phyloP scores from a whole-genome alignment of 345 rosid genomes.

The Litchi chinensis region DNA sequence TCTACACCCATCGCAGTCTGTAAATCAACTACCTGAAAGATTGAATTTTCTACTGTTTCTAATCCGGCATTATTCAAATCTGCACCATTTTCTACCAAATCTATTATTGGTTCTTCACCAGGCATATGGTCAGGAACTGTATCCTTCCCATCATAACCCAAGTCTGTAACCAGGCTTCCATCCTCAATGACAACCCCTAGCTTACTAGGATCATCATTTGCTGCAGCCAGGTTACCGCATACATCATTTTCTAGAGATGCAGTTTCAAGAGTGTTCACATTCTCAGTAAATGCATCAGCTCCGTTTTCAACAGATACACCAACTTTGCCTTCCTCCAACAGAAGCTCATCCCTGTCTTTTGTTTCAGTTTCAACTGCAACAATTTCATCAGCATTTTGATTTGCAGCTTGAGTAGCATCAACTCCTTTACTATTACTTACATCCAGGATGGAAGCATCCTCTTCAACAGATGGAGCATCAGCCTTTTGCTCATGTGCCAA shows the following conservation, averaged over 20 bases:
- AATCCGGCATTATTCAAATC: slow-evolving; percentile 26
- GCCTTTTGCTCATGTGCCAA: slow-evolving; percentile 19
- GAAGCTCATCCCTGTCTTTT: slow-evolving; percentile 34
- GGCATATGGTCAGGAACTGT: slow-evolving; percentile 19
- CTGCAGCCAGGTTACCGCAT: slow-evolving; percentile 30
- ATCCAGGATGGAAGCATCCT: slow-evolving; percentile 27
- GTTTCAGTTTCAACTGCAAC: slow-evolving; percentile 38
- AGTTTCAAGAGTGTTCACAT: slow-evolving; percentile 27
- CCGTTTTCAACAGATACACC: slow-evolving; percentile 34
- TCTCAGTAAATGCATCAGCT: slow-evolving; percentile 32
- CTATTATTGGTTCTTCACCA: slow-evolving; percentile 40
- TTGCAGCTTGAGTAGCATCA: slow-evolving; percentile 36
- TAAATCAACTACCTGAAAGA: slow-evolving; percentile 36
- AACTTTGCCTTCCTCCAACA: slow-evolving; percentile 43
- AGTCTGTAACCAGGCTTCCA: slow-evolving; percentile 31
- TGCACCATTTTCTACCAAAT: slow-evolving; percentile 31
- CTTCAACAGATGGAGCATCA: slow-evolving; percentile 26
- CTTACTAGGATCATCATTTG: slow-evolving; percentile 40
- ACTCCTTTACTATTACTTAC: slow-evolving; percentile 24
- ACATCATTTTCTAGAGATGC: slow-evolving; percentile 32
- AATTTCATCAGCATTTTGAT: slow-evolving; percentile 25
- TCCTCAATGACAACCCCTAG: slow-evolving; percentile 32
- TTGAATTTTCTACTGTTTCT: slow-evolving; percentile 29
- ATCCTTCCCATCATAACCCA: slow-evolving; percentile 39
- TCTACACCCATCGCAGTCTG: slow-evolving; percentile 41